Evolutionary conservation across 306 rosid genomes (phyloP).

Genomic region (Prunus mira): DNA sequence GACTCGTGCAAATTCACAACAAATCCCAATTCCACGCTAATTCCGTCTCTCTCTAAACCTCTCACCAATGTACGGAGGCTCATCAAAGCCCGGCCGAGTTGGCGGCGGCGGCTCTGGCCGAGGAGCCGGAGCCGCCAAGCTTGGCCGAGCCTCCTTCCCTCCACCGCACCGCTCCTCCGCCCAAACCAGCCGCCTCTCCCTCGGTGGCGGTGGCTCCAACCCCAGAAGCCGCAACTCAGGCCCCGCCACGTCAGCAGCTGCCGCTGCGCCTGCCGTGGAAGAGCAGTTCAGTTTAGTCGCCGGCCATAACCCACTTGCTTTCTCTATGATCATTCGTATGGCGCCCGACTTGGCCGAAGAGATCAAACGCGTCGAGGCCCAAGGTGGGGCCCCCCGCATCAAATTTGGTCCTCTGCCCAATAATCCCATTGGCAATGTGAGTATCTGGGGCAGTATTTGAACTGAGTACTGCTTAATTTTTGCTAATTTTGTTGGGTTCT

Average conservation of each 20-base stretch:
- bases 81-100: conserved; percentile 78
- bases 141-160: conserved; percentile 49
- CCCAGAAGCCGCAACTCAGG: conserved; percentile 39
- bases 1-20: background rate
- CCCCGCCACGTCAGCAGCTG: conserved; percentile 26
- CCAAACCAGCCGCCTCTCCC: conserved; percentile 51
- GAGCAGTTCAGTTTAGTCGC: conserved; percentile 71
- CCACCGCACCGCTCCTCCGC: conserved; percentile 51
- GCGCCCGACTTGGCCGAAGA: conserved; percentile 87
- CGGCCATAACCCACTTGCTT: conserved; percentile 69
- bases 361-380: conserved; percentile 91
- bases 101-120: conserved; percentile 40
- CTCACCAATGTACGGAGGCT: conserved; percentile 62
- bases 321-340: conserved; percentile 74
- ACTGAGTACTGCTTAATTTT: background rate
- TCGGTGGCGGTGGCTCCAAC: conserved; percentile 39
- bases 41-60: conserved; percentile 13
- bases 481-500: background rate
- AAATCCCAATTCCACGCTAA: conserved; percentile 16
- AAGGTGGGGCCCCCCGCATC: conserved; percentile 74
- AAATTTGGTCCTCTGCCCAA: conserved; percentile 61
- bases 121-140: conserved; percentile 53
- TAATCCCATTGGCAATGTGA: conserved; percentile 68
- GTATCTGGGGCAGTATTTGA: conserved; percentile 18
- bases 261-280: conserved; percentile 49